Conservation (phyloP, 2,329 filamentous ascomycete species). For the Trichoderma atroviride region DNA sequence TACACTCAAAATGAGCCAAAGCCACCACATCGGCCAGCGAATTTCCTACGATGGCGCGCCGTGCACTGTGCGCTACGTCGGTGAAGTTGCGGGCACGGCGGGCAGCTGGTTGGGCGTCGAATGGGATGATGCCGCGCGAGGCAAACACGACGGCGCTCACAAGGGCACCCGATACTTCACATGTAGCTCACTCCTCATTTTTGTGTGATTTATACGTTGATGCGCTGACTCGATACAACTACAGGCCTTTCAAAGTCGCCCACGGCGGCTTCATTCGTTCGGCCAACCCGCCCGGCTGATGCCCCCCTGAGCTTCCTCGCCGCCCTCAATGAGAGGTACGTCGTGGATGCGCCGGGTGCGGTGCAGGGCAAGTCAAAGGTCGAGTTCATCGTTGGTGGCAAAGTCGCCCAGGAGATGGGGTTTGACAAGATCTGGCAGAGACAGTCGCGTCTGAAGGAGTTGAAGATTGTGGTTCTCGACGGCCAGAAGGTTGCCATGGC, state of each 20-base stretch:
- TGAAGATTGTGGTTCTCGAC: constrained; percentile 82
- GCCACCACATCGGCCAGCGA: constrained; percentile 66
- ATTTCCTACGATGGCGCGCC: constrained; percentile 75
- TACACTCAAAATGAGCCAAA: constrained; percentile 41
- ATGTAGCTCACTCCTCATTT: constrained; percentile 55
- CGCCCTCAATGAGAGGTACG: constrained; percentile 84
- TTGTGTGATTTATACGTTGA: neutral
- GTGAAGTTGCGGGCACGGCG: constrained; percentile 72
- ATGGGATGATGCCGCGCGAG: constrained; percentile 86
- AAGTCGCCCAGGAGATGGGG: constrained; percentile 89
- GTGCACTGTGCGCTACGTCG: constrained; percentile 85
- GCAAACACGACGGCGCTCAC: constrained; percentile 88
- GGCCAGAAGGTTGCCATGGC: constrained; percentile 62
- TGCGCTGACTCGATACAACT: neutral
- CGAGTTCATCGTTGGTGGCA: constrained; percentile 71
- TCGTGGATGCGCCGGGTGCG: constrained; percentile 52
- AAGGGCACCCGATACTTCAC: constrained; percentile 78
- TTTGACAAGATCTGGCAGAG: constrained; percentile 89
- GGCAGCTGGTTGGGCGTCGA: constrained; percentile 92
- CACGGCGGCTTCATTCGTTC: constrained; percentile 83
- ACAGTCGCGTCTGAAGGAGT: constrained; percentile 75
- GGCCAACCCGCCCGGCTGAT: constrained; percentile 73
- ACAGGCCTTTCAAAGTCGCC: constrained; percentile 63
- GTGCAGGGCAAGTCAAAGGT: constrained; percentile 42
- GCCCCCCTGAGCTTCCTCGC: constrained; percentile 71